Percentiles rank a stretch among this genome's conserved stretches.
Evolutionary conservation across 2,329 filamentous ascomycete species (phyloP).

Genomic region (Colletotrichum shisoi): DNA sequence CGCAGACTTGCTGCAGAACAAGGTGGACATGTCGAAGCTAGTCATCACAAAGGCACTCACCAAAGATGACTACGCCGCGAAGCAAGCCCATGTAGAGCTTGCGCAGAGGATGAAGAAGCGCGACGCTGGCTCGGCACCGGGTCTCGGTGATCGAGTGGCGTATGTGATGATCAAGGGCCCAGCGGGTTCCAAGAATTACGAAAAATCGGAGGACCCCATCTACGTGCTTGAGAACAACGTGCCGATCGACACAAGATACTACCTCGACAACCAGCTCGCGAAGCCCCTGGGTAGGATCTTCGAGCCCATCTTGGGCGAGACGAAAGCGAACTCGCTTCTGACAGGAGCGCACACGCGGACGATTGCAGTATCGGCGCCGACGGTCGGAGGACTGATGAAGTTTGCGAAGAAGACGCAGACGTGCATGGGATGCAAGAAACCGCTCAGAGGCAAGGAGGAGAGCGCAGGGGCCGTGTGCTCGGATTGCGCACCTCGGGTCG

Average conservation of each 20-base stretch:
- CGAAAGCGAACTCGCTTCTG: constrained; percentile 84
- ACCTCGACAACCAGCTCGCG: constrained; percentile 96
- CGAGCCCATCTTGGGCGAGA: constrained; percentile 95
- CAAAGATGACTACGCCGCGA: constrained; percentile 87
- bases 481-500: constrained; percentile 83
- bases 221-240: constrained; percentile 97
- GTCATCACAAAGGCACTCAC: constrained; percentile 98
- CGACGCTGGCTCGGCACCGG: constrained; percentile 91
- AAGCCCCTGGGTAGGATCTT: constrained; percentile 96
- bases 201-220: constrained; percentile 95
- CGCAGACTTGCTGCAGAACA: constrained; percentile 93
- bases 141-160: constrained; percentile 91
- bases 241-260: constrained; percentile 97
- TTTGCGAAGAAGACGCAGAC: constrained; percentile 98
- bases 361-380: constrained; percentile 90
- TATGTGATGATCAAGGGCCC: constrained; percentile 97
- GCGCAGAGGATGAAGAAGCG: constrained; percentile 97
- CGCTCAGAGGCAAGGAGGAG: constrained; percentile 80
- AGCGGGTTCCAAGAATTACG: constrained; percentile 90
- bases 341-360: constrained; percentile 94
- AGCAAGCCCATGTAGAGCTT: constrained; percentile 95
- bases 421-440: constrained; percentile 99
- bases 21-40: constrained; percentile 97
- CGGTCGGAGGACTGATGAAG: constrained; percentile 94
- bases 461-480: constrained; percentile 85